These are phyloP conservation scores for Penicillium sp. DNA, from an alignment of 2,329 filamentous ascomycete genomes.

Conservation along the genomic window DNA sequence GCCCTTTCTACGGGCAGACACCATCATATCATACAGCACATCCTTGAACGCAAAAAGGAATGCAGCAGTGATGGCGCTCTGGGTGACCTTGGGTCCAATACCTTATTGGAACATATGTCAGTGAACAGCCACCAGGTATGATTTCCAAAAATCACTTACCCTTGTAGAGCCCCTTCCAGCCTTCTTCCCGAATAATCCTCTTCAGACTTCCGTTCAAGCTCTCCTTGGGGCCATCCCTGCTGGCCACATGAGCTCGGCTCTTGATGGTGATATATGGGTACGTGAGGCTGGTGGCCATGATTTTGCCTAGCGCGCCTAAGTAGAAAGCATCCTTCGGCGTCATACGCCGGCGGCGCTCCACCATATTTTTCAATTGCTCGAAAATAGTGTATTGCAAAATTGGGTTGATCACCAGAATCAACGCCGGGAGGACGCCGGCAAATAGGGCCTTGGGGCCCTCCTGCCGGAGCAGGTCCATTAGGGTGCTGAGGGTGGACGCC, in stretches of 20 bases:
- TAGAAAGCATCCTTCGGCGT: constrained; percentile 86
- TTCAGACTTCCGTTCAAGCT: constrained; percentile 75
- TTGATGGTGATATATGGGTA: constrained; percentile 99
- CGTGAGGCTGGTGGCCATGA: constrained; percentile 88
- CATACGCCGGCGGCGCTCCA: constrained; percentile 74
- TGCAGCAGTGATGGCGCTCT: constrained; percentile 93
- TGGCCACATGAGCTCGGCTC: constrained; percentile 93
- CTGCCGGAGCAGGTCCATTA: constrained; percentile 74
- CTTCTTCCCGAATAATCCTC: constrained; percentile 81
- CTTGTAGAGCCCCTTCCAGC: constrained; percentile 89
- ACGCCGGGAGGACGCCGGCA: constrained; percentile 83
- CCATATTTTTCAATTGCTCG: constrained; percentile 90
- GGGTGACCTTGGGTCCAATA: constrained; percentile 92
- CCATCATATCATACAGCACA: constrained; percentile 70
- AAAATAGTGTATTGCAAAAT: constrained; percentile 99
- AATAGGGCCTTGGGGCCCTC: constrained; percentile 87
- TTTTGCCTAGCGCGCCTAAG: constrained; percentile 87
- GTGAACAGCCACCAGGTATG: neutral
- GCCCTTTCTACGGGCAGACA: constrained; percentile 33
- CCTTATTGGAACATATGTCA: constrained; percentile 52
- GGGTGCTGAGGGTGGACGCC: constrained; percentile 70
- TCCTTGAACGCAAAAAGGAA: constrained; percentile 99
- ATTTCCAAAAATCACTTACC: constrained; percentile 56
- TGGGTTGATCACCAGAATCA: constrained; percentile 95
- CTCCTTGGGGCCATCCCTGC: constrained; percentile 71